phyloP scores from a whole-genome alignment of 495 filamentous ascomycete genomes.

The Margaritispora aquatica region DNA sequence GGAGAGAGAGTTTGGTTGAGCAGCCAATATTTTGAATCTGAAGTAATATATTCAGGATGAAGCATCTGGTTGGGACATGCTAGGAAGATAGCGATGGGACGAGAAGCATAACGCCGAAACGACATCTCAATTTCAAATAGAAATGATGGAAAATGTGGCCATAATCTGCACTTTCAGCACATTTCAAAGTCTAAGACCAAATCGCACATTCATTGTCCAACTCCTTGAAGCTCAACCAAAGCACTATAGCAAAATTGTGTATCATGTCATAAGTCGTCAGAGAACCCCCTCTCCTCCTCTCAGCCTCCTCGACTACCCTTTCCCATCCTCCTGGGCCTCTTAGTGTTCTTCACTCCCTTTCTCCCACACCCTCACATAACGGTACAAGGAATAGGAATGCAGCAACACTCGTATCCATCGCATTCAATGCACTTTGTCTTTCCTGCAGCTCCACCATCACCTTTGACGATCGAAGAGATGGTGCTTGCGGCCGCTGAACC shows the following conservation, averaged over 20 bases:
- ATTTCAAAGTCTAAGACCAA: background rate
- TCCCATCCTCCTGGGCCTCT: no score
- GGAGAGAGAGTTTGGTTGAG: conserved; percentile 20
- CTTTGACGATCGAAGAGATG: conserved; percentile 36
- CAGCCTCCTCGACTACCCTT: no score
- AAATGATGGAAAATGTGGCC: no score
- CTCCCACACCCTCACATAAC: conserved; percentile 27
- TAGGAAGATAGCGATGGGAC: background rate
- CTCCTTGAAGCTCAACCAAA: background rate
- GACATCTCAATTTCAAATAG: no score
- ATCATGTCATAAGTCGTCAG: background rate
- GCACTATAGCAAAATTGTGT: background rate
- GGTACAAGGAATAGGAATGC: conserved; percentile 36
- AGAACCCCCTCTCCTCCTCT: background rate
- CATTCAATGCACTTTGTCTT: conserved; percentile 40
- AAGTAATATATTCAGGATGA: no score
- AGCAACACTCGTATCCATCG: conserved; percentile 40
- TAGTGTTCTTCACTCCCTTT: background rate
- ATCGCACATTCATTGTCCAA: background rate
- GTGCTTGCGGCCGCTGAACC: conserved; percentile 34
- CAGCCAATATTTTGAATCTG: no score
- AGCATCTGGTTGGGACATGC: background rate
- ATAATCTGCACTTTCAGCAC: no score
- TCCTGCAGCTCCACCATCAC: conserved; percentile 26
- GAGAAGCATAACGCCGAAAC: no score